Base-by-base conservation (phyloP, 352 stramenopile genomes). In the Thalassiosira hispida region DNA sequence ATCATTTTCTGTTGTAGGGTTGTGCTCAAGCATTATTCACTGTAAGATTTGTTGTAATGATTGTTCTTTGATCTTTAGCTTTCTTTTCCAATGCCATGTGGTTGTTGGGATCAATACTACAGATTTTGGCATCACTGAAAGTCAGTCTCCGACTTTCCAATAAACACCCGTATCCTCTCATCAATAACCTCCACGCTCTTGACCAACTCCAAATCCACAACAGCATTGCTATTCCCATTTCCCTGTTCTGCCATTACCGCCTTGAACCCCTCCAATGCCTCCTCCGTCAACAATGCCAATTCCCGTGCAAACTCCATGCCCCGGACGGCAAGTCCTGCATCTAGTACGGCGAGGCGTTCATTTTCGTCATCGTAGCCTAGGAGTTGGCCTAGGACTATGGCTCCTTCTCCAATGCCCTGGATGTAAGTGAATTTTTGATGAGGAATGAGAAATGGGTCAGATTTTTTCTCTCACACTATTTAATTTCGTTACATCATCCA, bases 191-290 rank as follows among this genome's bases (percentile, higher is more conserved):
- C 14, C 9, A 93, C 79, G 40, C 56, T 76, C 25, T 73, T 62
- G 2, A 93, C 74, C 9, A 93, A 62, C 27, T 65, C 75, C 23
- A 77, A 78, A 86, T 93, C 84, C 16, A 72, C 84, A 33, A 55
- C 77, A 73, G 57, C 68, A 18, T 49, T 61, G 6, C 20, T 52
- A 14, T 18, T 5, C 42, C 42, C 42, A 22, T 18, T 27, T 25
- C 47, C 47, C 47, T 27, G 8, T 47, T n/a, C n/a, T n/a, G 42
- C 25, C n/a, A 18, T 51, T 16, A 92, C 74, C 42, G 31, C 33
- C 46, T 78, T 46, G 59, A 93, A 93, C 33, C 83, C 87, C 31
- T 89, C 68, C 35, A 93, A 81, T 47, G 87, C 87, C 68, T 93
- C 87, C 12, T 81, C 55, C 0, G 81, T 90, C 18, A 91, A 81